Percentiles rank a stretch among this genome's conserved stretches.
phyloP scores from a whole-genome alignment of 495 filamentous ascomycete species.

The Articulospora tetracladia region DNA sequence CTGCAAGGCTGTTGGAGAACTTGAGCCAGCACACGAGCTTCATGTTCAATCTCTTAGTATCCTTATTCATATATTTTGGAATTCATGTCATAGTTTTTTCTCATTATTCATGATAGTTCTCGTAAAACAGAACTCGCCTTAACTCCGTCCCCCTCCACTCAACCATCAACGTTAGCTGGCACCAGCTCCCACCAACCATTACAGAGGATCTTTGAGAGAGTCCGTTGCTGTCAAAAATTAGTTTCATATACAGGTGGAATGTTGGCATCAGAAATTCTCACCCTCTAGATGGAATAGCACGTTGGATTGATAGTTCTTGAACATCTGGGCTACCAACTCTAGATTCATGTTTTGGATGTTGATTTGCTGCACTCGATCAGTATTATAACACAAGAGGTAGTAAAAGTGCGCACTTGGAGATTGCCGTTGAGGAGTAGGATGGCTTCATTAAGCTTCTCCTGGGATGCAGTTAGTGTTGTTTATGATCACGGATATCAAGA shows the following conservation, averaged over 20 bases:
- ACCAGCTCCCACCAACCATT: slow-evolving; percentile 16
- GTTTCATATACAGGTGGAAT: background rate
- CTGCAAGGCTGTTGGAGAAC: slow-evolving; percentile 10
- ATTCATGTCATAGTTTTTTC: slow-evolving; percentile 1
- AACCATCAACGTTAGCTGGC: too few species aligned
- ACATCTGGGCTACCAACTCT: slow-evolving; percentile 97
- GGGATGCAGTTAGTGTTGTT: slow-evolving; percentile 1
- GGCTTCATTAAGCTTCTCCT: slow-evolving; percentile 98
- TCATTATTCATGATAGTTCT: slow-evolving; percentile 6
- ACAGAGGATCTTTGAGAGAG: slow-evolving; percentile 75
- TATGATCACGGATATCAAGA: slow-evolving; percentile 5
- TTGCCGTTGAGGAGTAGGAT: slow-evolving; percentile 87
- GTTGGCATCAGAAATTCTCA: slow-evolving; percentile 29
- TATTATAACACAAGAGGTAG: background rate
- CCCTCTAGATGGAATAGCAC: slow-evolving; percentile 97
- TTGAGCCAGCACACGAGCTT: background rate
- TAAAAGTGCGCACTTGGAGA: slow-evolving; percentile 60
- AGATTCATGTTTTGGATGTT: slow-evolving; percentile 98
- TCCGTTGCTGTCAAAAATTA: slow-evolving; percentile 62
- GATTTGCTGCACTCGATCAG: slow-evolving; percentile 63
- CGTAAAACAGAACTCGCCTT: background rate
- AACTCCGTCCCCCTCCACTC: background rate
- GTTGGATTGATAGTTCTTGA: slow-evolving; percentile 99
- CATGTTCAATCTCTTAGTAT: too few species aligned
- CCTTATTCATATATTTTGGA: too few species aligned